Evolutionary conservation across 2,329 filamentous ascomycete species (phyloP).

Genomic region (Pestalotiopsis sp.): DNA sequence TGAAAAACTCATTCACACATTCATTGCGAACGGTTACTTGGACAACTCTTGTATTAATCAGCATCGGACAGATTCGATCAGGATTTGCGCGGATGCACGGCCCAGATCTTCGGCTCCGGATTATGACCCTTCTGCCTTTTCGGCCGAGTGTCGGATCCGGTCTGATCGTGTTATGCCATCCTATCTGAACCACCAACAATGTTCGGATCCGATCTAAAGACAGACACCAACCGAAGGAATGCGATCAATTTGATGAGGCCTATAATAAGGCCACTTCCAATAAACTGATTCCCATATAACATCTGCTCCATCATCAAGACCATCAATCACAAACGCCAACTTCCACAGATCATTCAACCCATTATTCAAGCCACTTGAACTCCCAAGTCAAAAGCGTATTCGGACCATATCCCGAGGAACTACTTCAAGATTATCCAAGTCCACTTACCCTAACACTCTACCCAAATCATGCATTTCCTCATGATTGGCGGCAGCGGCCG

Average conservation of each 20-base stretch:
- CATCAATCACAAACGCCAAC: no score
- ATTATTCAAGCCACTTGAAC: no score
- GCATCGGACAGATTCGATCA: neutral
- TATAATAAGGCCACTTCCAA: slow-evolving; percentile 18
- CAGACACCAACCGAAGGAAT: neutral
- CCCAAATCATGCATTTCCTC: slow-evolving; percentile 43
- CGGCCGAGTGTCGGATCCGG: neutral
- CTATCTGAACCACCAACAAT: neutral
- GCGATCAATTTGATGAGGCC: neutral
- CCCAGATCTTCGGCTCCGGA: neutral
- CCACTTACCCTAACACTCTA: no score
- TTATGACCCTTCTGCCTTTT: neutral
- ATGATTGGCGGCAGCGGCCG: slow-evolving; percentile 50
- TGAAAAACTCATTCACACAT: no score
- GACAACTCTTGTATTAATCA: no score
- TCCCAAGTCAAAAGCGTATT: neutral
- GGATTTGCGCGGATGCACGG: neutral
- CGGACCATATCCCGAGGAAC: neutral
- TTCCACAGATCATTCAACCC: no score
- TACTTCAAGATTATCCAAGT: neutral
- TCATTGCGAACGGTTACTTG: no score
- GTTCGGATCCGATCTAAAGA: neutral
- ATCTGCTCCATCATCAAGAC: neutral
- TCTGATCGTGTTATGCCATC: neutral
- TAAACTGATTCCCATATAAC: slow-evolving; percentile 1